These are phyloP conservation scores for Echeveria elegans DNA, from an alignment of 164 flowering plant species.

Conservation along the genomic window DNA sequence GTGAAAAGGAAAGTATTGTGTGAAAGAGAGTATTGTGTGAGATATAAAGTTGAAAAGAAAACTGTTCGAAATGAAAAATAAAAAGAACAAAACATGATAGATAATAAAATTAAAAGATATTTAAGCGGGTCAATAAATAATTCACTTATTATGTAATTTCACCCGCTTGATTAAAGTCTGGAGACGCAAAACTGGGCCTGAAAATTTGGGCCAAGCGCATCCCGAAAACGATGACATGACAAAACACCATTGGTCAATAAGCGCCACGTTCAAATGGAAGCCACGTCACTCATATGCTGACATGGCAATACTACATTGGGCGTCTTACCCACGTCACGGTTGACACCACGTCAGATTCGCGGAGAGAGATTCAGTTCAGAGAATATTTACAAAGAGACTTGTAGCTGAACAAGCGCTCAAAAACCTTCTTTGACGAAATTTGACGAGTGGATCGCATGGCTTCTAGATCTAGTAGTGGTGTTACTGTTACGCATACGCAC, in stretches of 20 bases:
- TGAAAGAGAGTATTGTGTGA: too few relatives aligned
- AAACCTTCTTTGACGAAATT: background rate
- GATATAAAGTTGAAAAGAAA: too few relatives aligned
- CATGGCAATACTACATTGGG: background rate
- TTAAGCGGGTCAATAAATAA: too few relatives aligned
- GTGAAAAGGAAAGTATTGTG: too few relatives aligned
- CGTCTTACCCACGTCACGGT: background rate
- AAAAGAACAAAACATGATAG: too few relatives aligned
- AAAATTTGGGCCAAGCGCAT: background rate
- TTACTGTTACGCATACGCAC: background rate
- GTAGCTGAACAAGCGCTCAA: constrained; percentile 1
- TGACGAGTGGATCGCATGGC: background rate
- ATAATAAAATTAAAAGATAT: too few relatives aligned
- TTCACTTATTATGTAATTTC: too few relatives aligned
- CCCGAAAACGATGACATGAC: background rate
- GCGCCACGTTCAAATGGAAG: background rate
- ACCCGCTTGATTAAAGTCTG: too few relatives aligned
- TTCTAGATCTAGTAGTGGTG: background rate
- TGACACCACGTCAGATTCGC: background rate
- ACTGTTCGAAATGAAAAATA: too few relatives aligned
- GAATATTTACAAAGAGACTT: background rate
- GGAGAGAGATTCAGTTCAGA: background rate
- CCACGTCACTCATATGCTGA: background rate
- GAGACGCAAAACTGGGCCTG: too few relatives aligned
- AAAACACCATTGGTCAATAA: too few relatives aligned